phyloP scores from a whole-genome alignment of 2,329 filamentous ascomycete species.

The Penicillium crustosum region DNA sequence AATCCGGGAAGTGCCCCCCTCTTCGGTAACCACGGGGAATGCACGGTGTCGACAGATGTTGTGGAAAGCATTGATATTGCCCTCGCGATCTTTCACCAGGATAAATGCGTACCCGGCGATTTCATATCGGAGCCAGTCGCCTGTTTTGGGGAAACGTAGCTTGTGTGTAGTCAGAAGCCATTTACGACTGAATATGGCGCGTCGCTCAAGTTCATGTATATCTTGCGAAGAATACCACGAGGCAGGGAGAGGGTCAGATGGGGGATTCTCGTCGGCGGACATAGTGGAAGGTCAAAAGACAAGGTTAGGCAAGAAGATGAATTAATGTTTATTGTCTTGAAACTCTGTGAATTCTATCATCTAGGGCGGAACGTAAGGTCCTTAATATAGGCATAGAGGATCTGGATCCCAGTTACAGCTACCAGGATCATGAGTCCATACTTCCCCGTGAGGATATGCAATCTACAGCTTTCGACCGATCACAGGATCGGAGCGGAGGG shows the following conservation, averaged over 20 bases:
- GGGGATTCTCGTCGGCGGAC: constrained; percentile 20
- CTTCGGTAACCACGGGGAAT: constrained; percentile 25
- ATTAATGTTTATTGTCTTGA: background rate
- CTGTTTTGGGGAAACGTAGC: constrained; percentile 51
- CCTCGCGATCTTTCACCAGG: constrained; percentile 51
- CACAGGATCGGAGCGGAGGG: constrained; percentile 18
- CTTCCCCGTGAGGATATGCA: background rate
- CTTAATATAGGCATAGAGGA: background rate
- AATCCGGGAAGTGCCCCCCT: constrained; percentile 21
- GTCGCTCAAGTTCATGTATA: constrained; percentile 56
- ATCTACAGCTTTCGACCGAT: constrained; percentile 9
- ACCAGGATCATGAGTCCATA: background rate
- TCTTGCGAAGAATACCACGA: constrained; percentile 48
- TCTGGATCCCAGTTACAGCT: background rate
- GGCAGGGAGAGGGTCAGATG: constrained; percentile 47
- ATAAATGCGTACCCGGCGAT: constrained; percentile 59
- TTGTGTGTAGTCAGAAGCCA: constrained; percentile 42
- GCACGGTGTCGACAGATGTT: constrained; percentile 28
- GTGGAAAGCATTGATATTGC: constrained; percentile 48
- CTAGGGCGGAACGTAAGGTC: background rate
- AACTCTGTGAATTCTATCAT: background rate
- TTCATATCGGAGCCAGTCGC: constrained; percentile 59
- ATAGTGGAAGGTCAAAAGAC: background rate
- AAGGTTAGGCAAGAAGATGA: background rate
- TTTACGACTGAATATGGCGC: constrained; percentile 59